phyloP scores from a whole-genome alignment of 768 basidiomycete species.

The Leccinum broughii region DNA sequence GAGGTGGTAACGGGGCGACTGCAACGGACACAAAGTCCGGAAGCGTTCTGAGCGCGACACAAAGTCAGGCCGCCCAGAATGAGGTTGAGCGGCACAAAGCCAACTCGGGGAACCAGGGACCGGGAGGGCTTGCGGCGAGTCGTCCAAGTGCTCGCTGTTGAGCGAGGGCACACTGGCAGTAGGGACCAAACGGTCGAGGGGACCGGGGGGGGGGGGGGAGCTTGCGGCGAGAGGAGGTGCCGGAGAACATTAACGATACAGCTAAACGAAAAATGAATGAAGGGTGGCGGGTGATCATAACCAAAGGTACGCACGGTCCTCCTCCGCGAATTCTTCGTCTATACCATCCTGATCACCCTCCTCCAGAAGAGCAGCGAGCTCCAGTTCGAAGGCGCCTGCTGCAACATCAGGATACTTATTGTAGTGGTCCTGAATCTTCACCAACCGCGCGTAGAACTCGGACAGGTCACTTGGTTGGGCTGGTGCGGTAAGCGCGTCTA shows the following conservation, averaged over 20 bases:
- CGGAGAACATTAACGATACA: constrained; percentile 85
- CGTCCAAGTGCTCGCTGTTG: too few species aligned
- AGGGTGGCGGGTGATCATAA: constrained; percentile 5
- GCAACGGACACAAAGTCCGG: too few species aligned
- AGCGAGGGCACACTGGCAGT: too few species aligned
- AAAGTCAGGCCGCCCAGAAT: too few species aligned
- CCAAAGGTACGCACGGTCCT: constrained; percentile 69
- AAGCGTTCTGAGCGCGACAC: too few species aligned
- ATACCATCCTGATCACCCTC: constrained; percentile 67
- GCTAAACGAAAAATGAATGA: constrained; percentile 43
- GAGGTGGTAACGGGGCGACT: too few species aligned
- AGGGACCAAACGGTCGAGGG: too few species aligned
- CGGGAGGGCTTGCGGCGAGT: too few species aligned
- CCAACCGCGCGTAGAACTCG: constrained; percentile 95
- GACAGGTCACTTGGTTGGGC: constrained; percentile 71
- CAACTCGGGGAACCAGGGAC: too few species aligned
- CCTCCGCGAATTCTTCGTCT: constrained; percentile 73
- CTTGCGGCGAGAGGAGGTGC: constrained; percentile 28
- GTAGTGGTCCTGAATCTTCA: constrained; percentile 96
- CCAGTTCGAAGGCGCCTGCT: constrained; percentile 78
- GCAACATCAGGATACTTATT: constrained; percentile 91
- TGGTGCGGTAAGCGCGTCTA: constrained; percentile 59
- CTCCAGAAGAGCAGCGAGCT: constrained; percentile 79
- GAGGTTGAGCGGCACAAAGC: too few species aligned
- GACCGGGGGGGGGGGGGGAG: too few species aligned